Evolutionary conservation across 352 stramenopile species (phyloP).

Genomic region (Pythium phragmiticola): DNA sequence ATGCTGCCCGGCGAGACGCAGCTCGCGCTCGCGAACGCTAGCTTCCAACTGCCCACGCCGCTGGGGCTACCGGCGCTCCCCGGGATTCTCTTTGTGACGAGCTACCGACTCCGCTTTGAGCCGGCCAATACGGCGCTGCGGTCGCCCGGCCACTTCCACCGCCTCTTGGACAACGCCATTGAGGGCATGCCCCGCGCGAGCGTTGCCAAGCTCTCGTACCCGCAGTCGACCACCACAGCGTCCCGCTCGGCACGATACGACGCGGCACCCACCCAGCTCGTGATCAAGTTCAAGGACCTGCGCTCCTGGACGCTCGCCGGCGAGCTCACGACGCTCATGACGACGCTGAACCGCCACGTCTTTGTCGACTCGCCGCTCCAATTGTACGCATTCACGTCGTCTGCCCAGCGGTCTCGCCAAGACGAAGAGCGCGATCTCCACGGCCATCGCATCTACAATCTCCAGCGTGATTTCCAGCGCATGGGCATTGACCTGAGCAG

Average conservation of each 20-base stretch:
- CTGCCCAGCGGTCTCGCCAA: slow-evolving; percentile 3
- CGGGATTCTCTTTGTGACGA: slow-evolving; percentile 62
- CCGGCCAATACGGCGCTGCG: slow-evolving; percentile 46
- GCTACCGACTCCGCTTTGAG: slow-evolving; percentile 72
- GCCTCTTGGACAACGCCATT: slow-evolving; percentile 60
- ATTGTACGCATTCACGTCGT: slow-evolving; percentile 59
- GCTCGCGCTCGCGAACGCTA: slow-evolving; percentile 38
- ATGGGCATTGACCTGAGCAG: slow-evolving; percentile 62
- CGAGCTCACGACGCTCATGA: slow-evolving; percentile 62
- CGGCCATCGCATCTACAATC: slow-evolving; percentile 65
- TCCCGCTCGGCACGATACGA: slow-evolving; percentile 30
- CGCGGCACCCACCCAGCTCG: slow-evolving; percentile 47
- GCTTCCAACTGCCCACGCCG: slow-evolving; percentile 54
- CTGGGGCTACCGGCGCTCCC: slow-evolving; percentile 47
- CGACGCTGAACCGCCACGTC: slow-evolving; percentile 64
- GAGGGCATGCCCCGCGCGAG: slow-evolving; percentile 56
- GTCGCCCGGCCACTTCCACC: slow-evolving; percentile 44
- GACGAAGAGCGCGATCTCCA: slow-evolving; percentile 36
- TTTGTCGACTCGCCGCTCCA: slow-evolving; percentile 71
- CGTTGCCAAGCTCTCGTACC: slow-evolving; percentile 71
- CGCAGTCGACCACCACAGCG: slow-evolving; percentile 36
- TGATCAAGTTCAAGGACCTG: slow-evolving; percentile 83
- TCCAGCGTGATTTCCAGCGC: slow-evolving; percentile 63
- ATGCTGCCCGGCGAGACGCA: slow-evolving; percentile 48
- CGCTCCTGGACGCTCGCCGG: slow-evolving; percentile 67